These are phyloP conservation scores for Beauveria rudraprayagi DNA, from an alignment of 2,329 filamentous ascomycete species.

Conservation along the genomic window DNA sequence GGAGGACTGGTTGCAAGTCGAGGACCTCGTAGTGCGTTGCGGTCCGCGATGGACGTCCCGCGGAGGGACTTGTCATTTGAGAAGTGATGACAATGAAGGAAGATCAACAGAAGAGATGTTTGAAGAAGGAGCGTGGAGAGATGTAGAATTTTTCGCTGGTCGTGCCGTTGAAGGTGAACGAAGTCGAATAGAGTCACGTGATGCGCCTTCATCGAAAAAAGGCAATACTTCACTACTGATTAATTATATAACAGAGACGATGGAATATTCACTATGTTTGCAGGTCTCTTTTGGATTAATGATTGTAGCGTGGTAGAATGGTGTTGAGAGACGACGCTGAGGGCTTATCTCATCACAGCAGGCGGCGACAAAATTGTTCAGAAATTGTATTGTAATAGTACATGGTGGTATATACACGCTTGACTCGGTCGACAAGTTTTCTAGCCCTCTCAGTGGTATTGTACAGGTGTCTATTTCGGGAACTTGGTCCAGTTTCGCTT, in stretches of 20 bases:
- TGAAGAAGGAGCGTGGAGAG: background rate
- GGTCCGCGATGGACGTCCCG: conserved; percentile 15
- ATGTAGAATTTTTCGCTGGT: background rate
- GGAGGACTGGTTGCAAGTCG: conserved; percentile 41
- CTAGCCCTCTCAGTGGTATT: background rate
- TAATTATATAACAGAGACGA: background rate
- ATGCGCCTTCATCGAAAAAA: background rate
- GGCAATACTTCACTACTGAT: background rate
- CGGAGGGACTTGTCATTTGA: conserved; percentile 5
- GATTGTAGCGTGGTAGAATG: background rate
- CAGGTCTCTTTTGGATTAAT: background rate
- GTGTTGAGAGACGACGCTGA: background rate
- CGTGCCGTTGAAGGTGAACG: background rate
- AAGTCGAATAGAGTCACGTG: conserved; percentile 4
- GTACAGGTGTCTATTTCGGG: conserved; percentile 38
- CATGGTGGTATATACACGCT: conserved; percentile 15
- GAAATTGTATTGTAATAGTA: conserved; percentile 27
- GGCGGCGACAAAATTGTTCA: background rate
- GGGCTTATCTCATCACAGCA: background rate
- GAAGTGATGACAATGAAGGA: background rate
- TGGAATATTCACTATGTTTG: background rate
- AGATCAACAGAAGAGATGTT: background rate
- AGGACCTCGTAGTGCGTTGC: conserved; percentile 55
- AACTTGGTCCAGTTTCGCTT: conserved; percentile 50
- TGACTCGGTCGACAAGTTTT: background rate